Percentiles rank a stretch among this genome's conserved stretches.
Conservation (phyloP, 805 yeast species). For the Zygoascus ofunaensis region DNA sequence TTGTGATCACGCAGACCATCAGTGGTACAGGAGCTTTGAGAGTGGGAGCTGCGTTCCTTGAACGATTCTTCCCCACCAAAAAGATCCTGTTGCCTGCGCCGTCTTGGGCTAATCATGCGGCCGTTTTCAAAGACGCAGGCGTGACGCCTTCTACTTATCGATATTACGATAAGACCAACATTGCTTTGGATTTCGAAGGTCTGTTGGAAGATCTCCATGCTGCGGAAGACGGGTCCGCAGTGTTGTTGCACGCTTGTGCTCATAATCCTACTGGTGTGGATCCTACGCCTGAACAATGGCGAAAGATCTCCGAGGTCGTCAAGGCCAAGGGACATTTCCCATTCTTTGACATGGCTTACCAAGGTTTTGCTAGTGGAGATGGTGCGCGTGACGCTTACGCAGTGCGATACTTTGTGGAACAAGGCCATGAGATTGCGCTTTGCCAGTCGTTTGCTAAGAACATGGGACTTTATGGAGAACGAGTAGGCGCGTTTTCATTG, state of each 20-base stretch:
- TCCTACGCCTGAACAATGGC: slow-evolving; percentile 76
- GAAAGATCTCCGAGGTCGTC: slow-evolving; percentile 55
- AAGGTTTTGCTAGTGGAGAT: slow-evolving; percentile 86
- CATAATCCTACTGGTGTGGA: slow-evolving; percentile 97
- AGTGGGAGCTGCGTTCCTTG: slow-evolving; percentile 70
- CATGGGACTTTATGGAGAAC: slow-evolving; percentile 92
- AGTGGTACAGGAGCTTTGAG: slow-evolving; percentile 95
- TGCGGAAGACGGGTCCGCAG: slow-evolving; percentile 51
- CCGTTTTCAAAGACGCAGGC: slow-evolving; percentile 70
- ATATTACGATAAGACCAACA: slow-evolving; percentile 57
- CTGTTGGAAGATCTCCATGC: slow-evolving; percentile 48
- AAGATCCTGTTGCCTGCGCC: slow-evolving; percentile 70
- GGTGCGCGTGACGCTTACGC: slow-evolving; percentile 62
- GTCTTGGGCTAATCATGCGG: slow-evolving; percentile 90
- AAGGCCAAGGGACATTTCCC: slow-evolving; percentile 58
- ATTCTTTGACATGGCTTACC: slow-evolving; percentile 88
- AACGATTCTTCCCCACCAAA: slow-evolving; percentile 47
- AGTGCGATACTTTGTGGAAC: slow-evolving; percentile 37
- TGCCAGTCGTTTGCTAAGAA: slow-evolving; percentile 94
- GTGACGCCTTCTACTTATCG: slow-evolving; percentile 50
- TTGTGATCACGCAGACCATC: slow-evolving; percentile 79
- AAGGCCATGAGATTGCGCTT: slow-evolving; percentile 37
- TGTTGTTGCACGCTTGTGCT: slow-evolving; percentile 87
- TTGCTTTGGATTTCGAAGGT: slow-evolving; percentile 56
- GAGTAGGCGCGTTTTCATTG: slow-evolving; percentile 74